Percentiles rank a stretch among this genome's conserved stretches.
phyloP scores from a whole-genome alignment of 257 asterid genomes.

The Solanum paucissectum region DNA sequence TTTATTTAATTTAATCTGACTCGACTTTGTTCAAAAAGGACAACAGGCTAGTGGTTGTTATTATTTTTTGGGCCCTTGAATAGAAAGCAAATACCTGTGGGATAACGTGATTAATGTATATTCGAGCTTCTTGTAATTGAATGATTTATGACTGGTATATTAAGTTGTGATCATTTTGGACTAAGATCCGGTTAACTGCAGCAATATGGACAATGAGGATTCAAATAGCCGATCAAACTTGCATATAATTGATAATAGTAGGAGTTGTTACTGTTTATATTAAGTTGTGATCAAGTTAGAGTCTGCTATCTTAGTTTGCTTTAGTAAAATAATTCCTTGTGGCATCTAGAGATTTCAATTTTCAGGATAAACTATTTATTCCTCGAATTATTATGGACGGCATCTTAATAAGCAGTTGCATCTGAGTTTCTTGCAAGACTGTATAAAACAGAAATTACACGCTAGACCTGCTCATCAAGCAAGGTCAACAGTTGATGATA shows the following conservation, averaged over 20 bases:
- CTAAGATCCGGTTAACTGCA: not conserved
- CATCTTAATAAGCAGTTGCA: not conserved
- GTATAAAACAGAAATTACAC: not conserved
- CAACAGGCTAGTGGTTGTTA: not conserved
- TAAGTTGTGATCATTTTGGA: not conserved
- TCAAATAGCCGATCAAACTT: not conserved
- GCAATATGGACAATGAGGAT: not conserved
- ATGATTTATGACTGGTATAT: not conserved
- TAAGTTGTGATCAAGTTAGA: not conserved
- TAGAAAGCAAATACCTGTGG: not conserved
- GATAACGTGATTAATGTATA: not conserved
- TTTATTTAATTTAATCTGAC: not conserved
- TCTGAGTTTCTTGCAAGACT: not conserved
- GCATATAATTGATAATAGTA: not conserved
- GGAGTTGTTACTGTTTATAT: not conserved
- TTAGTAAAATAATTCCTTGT: not conserved
- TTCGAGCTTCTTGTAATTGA: not conserved
- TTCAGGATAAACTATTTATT: not conserved
- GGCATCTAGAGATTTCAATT: not conserved
- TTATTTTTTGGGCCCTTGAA: not conserved
- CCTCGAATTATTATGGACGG: not conserved
- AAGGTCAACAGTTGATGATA: not conserved
- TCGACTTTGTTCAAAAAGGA: not conserved
- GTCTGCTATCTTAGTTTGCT: not conserved
- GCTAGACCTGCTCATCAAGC: not conserved